Evolutionary conservation across 352 stramenopile species (phyloP), one percentile per base, ranked within the genome.

Genomic region (Phytophthora kernoviae): DNA sequence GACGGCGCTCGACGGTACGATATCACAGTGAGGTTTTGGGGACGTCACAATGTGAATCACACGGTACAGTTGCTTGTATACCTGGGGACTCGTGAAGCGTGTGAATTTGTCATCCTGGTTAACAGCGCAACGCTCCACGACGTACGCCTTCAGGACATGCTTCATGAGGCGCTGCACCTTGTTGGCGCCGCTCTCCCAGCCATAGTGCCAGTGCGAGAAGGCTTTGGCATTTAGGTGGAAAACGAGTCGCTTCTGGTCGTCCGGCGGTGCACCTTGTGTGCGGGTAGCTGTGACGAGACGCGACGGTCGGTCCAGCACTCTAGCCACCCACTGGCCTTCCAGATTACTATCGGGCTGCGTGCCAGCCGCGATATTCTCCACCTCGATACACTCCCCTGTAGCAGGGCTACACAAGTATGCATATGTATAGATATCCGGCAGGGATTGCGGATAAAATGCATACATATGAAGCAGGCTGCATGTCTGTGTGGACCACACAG

Each of bases 181-280:
- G n/a, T n/a, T n/a, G n/a, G n/a, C 78, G 70, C 46, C 75, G 54
- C 75, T 84, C 49, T 81, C 78, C 78, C 78, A 88, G 39, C 82
- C 66, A 57, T 85, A 88, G 60, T 85, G 85, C 78, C 78, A 88
- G 8, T 71, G 64, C 4, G 58, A 50, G 37, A 46, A 55, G 5
- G 72, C 51, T n/a, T 73, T 68, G 4, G 58, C 30, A 41, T 87
- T 84, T 41, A 87, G 68, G 41, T 84, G 58, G 47, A 79, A 87
- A 14, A 79, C 18, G 4, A 61, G 44, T 14, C 48, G 59, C 41
- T 74, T 73, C 12, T 56, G 46, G 15, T 69, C 61, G 22, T 62
- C 49, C 1, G 61, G 56, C 14, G 61, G 44, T 21, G 30, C 32
- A 21, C 8, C 46, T 2, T 45, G 12, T 14, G 53, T 40, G 32